These are phyloP conservation scores for Flaveria ramosissima DNA, from an alignment of 129 eudicot species.

Conservation along the genomic window DNA sequence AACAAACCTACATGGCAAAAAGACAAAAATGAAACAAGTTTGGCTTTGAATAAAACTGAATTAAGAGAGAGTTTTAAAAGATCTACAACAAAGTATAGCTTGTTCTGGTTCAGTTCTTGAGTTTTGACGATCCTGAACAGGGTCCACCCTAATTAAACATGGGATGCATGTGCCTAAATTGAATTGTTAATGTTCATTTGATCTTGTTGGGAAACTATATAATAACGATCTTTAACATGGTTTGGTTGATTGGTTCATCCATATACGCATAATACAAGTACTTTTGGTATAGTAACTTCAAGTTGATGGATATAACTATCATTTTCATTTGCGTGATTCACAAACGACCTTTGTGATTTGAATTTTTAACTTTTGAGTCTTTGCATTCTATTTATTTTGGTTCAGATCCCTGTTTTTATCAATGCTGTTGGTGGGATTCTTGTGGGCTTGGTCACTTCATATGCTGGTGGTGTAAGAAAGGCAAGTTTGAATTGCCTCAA, in stretches of 20 bases:
- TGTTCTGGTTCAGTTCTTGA: too few species aligned
- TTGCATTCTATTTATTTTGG: neutral
- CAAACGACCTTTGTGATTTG: neutral
- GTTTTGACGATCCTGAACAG: too few species aligned
- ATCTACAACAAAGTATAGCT: too few species aligned
- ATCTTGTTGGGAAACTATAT: too few species aligned
- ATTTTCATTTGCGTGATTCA: too few species aligned
- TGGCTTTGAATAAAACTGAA: neutral
- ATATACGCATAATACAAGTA: neutral
- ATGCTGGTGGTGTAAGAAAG: constrained; percentile 98
- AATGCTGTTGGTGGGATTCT: constrained; percentile 91
- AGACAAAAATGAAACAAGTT: neutral
- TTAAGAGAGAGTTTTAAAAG: too few species aligned
- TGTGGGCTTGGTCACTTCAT: constrained; percentile 92
- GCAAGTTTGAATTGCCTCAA: constrained; percentile 43
- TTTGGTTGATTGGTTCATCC: neutral
- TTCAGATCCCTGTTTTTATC: constrained; percentile 80
- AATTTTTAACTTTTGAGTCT: too few species aligned
- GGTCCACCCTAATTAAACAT: too few species aligned
- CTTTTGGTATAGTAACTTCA: neutral
- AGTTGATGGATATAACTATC: neutral
- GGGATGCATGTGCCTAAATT: too few species aligned
- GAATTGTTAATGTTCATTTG: neutral
- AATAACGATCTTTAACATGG: neutral
- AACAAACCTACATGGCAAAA: neutral